Base-by-base conservation (phyloP, 2,329 filamentous ascomycete genomes). In the Gaeumannomyces sp. region DNA sequence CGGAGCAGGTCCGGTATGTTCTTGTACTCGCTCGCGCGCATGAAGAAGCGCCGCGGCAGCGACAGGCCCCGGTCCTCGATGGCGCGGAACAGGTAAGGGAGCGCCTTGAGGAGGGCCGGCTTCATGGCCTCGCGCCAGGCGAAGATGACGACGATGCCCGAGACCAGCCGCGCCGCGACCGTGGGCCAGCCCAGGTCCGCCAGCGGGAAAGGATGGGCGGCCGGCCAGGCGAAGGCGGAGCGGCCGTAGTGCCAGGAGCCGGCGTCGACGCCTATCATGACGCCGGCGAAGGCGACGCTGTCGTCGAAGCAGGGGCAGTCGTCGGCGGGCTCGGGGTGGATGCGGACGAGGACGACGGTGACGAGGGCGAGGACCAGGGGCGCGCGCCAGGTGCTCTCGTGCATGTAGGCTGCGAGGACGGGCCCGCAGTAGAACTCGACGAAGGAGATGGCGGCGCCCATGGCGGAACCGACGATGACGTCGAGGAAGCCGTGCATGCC, bases 401-500 rank as follows among this genome's bases (percentile, higher is more conserved):
- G 83, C 69, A 97, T 83, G 78, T 87, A 94, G 25, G 82, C 77
- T 69, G 96, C 91, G 66, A 96, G 83, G 3, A 78, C 74, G 1
- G 84, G 80, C 11, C 83, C 85, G 68, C 84, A 85, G 70, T 85
- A 80, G 72, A 86, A 88, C 72, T 89, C 86, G 67, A 85, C 69
- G 33, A 84, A 74, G 29, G 83, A 83, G 68, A 89, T 84, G 63
- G 84, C 76, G 14, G 88, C 89, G 38, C 95, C 95, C 65, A 97
- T 82, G 19, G 87, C 71, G 64, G 89, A 92, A 8, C 95, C 95
- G 65, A 95, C 76, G 19, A 95, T 78, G 29, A 98, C 93, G 76
- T 99, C 95, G 59, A 95, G 82, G 77, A 98, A 97, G 14, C 95
- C 95, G 77, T 99, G 95, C 95, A 99, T 99, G 67, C 95, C 95